Evolutionary conservation across 2,329 filamentous ascomycete species (phyloP).

Genomic region (Nigrospora osmanthi): DNA sequence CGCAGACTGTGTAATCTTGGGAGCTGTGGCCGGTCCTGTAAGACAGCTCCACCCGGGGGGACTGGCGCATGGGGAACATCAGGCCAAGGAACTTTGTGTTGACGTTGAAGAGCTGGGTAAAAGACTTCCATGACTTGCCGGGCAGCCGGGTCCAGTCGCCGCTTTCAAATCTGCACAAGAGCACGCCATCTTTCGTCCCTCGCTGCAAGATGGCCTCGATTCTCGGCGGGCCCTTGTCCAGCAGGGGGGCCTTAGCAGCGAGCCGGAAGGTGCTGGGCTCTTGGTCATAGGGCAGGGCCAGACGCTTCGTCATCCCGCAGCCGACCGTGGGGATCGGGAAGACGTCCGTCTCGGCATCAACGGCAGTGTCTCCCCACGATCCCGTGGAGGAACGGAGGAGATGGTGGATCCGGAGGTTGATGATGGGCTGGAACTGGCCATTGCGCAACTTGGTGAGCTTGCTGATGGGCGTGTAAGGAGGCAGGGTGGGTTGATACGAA

Average conservation of each 20-base stretch:
- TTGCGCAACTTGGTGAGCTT: slow-evolving; percentile 22
- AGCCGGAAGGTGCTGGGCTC: slow-evolving; percentile 28
- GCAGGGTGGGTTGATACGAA: slow-evolving; percentile 29
- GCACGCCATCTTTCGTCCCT: slow-evolving; percentile 22
- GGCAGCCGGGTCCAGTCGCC: slow-evolving; percentile 27
- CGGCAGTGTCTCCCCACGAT: slow-evolving; percentile 14
- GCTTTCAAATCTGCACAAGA: slow-evolving; percentile 31
- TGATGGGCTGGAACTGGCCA: slow-evolving; percentile 27
- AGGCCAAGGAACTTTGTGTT: slow-evolving; percentile 18
- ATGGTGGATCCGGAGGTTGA: slow-evolving; percentile 30
- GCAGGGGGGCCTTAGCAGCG: slow-evolving; percentile 16
- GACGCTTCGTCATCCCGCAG: slow-evolving; percentile 24
- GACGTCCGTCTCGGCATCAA: slow-evolving; percentile 29
- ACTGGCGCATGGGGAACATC: slow-evolving; percentile 16
- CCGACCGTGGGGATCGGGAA: slow-evolving; percentile 29
- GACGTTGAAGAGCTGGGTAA: slow-evolving; percentile 22
- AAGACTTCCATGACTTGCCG: slow-evolving; percentile 21
- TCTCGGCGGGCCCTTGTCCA: slow-evolving; percentile 14
- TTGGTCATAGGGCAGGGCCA: slow-evolving; percentile 17
- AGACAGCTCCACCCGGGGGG: slow-evolving; percentile 33
- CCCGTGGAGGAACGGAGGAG: slow-evolving; percentile 19
- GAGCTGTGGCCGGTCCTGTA: slow-evolving; percentile 21
- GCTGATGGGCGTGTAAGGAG: slow-evolving; percentile 22
- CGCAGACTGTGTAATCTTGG: too few species aligned
- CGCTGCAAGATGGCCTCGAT: slow-evolving; percentile 24